Evolutionary conservation across 2,329 filamentous ascomycete genomes (phyloP), one percentile per base, ranked within the genome.

Genomic region (Aspergillus sp.): DNA sequence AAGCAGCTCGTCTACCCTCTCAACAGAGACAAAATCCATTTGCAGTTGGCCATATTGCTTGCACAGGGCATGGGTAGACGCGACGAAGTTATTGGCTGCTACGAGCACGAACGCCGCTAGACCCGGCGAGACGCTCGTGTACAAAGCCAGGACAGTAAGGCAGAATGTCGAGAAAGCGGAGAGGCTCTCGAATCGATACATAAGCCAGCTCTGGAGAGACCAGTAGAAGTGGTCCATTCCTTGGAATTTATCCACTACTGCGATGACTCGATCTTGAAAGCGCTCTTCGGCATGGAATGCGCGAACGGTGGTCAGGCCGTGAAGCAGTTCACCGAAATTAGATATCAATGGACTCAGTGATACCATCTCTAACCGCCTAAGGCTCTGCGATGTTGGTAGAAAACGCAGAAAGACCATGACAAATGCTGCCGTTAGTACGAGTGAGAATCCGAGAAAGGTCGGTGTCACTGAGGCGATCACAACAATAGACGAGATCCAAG

Each of bases 191-290:
- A 95, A 94, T 12, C 92, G 87, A 69, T 90, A 92, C 72, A 88
- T 88, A 2, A 97, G 82, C 92, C 92, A 97, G 7, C 87, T 87
- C 66, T 96, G 91, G 47, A 96, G 82, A 60, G 88, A 91, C 90
- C 92, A 97, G 78, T 96, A 97, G 78, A 97, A 96, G 74, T 97
- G 93, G 69, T 97, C 93, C 84, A 96, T 95, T 72, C 92, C 92
- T 74, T 97, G 93, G 72, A 97, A 97, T 17, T 88, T 87, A 70
- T 97, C 92, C 0, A 92, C 92, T 0, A 92, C 92, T 2, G 84
- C 80, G 36, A 97, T 89, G 55, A 96, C 91, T 54, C 88, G 85
- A 63, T 88, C 85, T 70, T 96, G 91, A 70, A 97, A 97, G 55
- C 90, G 87, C 4, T 84, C 79, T 67, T 96, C 89, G 0, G 89